Base-by-base conservation (phyloP, 2,329 filamentous ascomycete species). In the Colletotrichum abscissum region DNA sequence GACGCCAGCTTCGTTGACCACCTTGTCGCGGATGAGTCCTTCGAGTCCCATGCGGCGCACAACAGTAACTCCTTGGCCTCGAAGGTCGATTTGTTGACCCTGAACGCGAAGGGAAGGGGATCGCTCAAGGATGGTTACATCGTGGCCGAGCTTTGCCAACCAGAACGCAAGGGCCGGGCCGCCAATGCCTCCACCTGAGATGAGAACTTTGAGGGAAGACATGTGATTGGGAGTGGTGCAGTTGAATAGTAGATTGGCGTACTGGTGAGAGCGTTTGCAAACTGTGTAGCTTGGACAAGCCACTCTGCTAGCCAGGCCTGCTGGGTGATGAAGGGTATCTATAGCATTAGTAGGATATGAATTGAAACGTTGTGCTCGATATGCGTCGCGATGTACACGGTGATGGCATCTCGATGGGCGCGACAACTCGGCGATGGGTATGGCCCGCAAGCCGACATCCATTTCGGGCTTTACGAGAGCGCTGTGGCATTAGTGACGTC, bases 1-100 rank as follows among this genome's bases (percentile, higher is more conserved):
- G 1, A 88, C 30, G 4, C 89, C 90, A 55, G 80, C 69, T 80
- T 92, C 87, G 19, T 84, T 76, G 19, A 89, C 86, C 1, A 77
- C 75, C 24, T 79, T 81, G 19, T 73, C 78, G 6, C 82, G 81
- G 9, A 88, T 77, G 0, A 77, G 77, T 1, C 79, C 77, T 12
- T 84, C 74, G 14, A 88, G 77, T 0, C 85, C 84, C 78, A 86
- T 82, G n/a, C 77, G 79, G 16, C 80, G 77, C 28, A 84, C 79
- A 6, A 84, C 79, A 5, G 79, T 76, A 7, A 87, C 78, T 2
- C 85, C 86, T 35, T 84, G 81, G 1, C 81, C 82, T 1, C 85
- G 82, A 8, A 88, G 77, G 75, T 88, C 86, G 54, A 88, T 82
- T 71, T 88, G 85, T 72, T 85, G 82, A 1, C 86, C 86, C 4